Evolutionary conservation across 2,329 filamentous ascomycete species (phyloP).

Genomic region (Calonectria hongkongensis): DNA sequence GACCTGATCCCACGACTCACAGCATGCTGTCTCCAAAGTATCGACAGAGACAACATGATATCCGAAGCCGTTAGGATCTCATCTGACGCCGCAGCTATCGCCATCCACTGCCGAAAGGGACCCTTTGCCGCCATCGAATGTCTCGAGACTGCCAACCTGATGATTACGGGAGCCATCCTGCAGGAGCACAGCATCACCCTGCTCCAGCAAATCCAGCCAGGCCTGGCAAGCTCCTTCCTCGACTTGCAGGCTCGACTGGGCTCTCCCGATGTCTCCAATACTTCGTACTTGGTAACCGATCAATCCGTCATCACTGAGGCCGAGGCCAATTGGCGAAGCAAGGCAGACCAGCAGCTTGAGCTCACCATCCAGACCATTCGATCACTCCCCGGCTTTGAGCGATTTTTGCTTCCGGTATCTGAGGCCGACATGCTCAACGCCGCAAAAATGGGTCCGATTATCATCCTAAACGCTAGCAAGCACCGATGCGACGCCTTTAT

Average conservation of each 20-base stretch:
- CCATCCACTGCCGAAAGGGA: slow-evolving; percentile 9
- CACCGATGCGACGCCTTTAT: slow-evolving; percentile 26
- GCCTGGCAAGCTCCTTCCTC: slow-evolving; percentile 3
- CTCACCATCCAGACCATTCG: slow-evolving; percentile 11
- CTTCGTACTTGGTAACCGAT: background rate
- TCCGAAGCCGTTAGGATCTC: background rate
- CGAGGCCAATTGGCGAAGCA: background rate
- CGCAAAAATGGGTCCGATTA: slow-evolving; percentile 3
- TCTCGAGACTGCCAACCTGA: background rate
- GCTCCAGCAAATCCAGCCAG: background rate
- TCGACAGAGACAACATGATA: background rate
- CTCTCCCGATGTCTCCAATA: slow-evolving; percentile 3
- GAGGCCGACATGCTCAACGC: slow-evolving; percentile 2
- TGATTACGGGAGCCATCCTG: background rate
- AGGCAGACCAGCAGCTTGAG: slow-evolving; percentile 8
- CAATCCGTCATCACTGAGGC: background rate
- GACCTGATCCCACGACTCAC: slow-evolving; percentile 19
- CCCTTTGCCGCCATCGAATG: slow-evolving; percentile 18
- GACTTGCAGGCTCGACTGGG: slow-evolving; percentile 1
- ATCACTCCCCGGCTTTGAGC: background rate
- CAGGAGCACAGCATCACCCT: background rate
- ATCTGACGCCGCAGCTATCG: slow-evolving; percentile 24
- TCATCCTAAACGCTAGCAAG: slow-evolving; percentile 17
- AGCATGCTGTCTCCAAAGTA: background rate
- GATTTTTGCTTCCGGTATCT: slow-evolving; percentile 8